Evolutionary conservation across 805 yeast genomes (phyloP).

Genomic region (Maudiozyma bulderi): DNA sequence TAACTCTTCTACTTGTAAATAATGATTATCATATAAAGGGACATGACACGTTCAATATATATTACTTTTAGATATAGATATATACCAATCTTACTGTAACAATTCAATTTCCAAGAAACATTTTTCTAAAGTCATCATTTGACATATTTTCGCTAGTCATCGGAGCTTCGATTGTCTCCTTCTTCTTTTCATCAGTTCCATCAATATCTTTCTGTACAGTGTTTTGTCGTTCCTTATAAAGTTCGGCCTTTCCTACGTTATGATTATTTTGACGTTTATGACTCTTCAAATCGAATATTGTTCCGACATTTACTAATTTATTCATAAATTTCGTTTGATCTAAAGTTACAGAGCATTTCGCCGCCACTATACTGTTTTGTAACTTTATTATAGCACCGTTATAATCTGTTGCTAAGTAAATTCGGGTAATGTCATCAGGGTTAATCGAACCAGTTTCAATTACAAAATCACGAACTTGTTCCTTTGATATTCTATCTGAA

Average conservation of each 20-base stretch:
- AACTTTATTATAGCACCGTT: slow-evolving; percentile 45
- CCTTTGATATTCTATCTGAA: slow-evolving; percentile 19
- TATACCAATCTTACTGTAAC: too few species aligned
- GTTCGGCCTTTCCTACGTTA: neutral
- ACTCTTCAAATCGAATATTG: neutral
- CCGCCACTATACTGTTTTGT: slow-evolving; percentile 36
- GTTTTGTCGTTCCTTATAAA: neutral
- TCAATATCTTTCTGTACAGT: neutral
- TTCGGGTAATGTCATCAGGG: slow-evolving; percentile 26
- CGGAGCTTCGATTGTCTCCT: neutral
- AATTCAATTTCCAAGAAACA: slow-evolving; percentile 24
- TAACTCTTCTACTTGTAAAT: neutral
- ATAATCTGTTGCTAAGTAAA: slow-evolving; percentile 38
- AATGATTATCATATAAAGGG: neutral
- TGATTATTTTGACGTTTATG: neutral
- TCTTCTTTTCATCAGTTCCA: neutral
- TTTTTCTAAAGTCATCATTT: slow-evolving; percentile 32
- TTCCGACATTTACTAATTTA: slow-evolving; percentile 13
- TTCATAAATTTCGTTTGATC: slow-evolving; percentile 34
- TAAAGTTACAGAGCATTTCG: slow-evolving; percentile 38
- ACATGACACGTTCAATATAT: neutral
- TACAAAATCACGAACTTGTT: slow-evolving; percentile 13
- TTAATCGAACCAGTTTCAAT: slow-evolving; percentile 5
- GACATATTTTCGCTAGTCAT: slow-evolving; percentile 15
- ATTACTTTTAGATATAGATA: too few species aligned